Base-by-base conservation (phyloP, 345 rosid species). In the Pugionium dolabratum region DNA sequence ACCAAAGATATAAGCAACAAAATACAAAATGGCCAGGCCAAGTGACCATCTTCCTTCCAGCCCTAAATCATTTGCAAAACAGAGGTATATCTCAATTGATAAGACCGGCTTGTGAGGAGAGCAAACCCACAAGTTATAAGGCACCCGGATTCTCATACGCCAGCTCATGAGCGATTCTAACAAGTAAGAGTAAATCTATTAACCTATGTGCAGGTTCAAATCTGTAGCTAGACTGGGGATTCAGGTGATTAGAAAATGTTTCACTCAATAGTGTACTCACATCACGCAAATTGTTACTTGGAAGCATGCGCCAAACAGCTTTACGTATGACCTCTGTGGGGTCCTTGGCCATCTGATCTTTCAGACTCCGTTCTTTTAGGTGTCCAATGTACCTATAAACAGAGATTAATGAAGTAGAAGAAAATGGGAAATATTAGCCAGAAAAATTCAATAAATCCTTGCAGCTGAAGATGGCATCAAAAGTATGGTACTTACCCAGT, bases 311-410 rank as follows among this genome's bases (percentile, higher is more conserved):
- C 30, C 90, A 64, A 62, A 94, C 91, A 71, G 99, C 97, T 79
- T 95, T 95, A 60, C 96, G 97, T 35, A 95, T 85, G 75, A 87
- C 99, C 82, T 95, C 99, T 7, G 99, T 87, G 41, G 97, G 94
- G 77, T 95, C 97, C 77, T 87, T 91, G 40, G 88, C 87, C 84
- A 91, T 75, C 82, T 89, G 97, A 62, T 95, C 97, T 77, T 87
- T 95, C 11, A 95, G 82, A 76, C 79, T 91, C 77, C 99, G 90
- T 79, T 95, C 91, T 72, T 95, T 91, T 25, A 95, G 89, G 82
- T 91, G 79, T 59, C 99, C 99, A 18, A 87, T 53, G 76, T 91
- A 95, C 48, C 99, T 91, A 76, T 26, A 69, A 73, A 4, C 26
- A 55, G 59, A 48, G 43, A 62, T 49, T 9, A 18, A 10, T 36